Conservation (phyloP, 495 filamentous ascomycete species). For the Aspergillus hancockii region DNA sequence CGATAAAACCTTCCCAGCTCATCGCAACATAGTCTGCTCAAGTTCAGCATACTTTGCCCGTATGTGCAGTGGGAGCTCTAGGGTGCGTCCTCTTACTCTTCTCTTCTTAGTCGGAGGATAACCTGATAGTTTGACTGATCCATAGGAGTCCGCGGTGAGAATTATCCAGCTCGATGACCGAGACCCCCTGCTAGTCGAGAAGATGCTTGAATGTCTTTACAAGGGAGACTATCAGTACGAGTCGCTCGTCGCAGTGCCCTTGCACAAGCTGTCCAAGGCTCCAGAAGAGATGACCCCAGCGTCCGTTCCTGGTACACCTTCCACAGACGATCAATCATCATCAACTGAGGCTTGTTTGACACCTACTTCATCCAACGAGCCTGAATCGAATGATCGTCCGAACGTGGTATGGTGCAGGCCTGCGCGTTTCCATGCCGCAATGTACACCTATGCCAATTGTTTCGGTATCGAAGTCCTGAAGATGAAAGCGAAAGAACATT, state of each 20-base stretch:
- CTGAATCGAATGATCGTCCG: background rate
- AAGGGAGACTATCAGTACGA: background rate
- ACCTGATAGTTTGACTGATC: background rate
- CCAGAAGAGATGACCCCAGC: background rate
- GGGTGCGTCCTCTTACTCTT: background rate
- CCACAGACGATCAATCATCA: no score
- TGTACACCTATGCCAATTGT: background rate
- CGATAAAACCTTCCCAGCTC: background rate
- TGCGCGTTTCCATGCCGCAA: background rate
- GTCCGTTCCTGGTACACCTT: background rate
- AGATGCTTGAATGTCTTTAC: background rate
- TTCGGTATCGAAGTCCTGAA: background rate
- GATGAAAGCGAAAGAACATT: background rate
- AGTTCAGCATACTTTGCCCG: background rate
- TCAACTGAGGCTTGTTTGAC: no score
- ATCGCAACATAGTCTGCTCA: background rate
- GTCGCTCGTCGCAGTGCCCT: background rate
- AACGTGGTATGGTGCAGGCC: background rate
- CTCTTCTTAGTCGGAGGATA: background rate
- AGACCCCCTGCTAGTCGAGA: background rate
- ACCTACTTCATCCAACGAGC: no score
- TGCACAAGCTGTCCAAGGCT: background rate
- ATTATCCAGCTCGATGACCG: background rate
- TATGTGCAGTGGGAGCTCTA: background rate
- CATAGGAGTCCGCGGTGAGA: background rate